Evolutionary conservation across 2,329 filamentous ascomycete species (phyloP).

Genomic region (Colletotrichum neosansevieriae): DNA sequence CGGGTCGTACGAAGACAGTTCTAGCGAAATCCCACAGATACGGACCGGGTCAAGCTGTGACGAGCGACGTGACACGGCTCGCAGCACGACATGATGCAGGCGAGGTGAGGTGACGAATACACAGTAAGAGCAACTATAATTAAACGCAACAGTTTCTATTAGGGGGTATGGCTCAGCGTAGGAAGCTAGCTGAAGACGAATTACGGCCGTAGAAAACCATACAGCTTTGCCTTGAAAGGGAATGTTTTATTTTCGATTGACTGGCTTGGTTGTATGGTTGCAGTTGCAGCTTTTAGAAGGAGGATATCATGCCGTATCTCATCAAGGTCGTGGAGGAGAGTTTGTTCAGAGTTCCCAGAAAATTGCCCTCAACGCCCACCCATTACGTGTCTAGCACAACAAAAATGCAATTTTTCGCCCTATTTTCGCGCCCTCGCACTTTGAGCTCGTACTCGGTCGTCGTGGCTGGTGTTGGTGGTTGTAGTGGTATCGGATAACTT

Average conservation of each 20-base stretch:
- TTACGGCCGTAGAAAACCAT: constrained; percentile 9
- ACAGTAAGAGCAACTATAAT: constrained; percentile 21
- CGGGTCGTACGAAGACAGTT: constrained; percentile 17
- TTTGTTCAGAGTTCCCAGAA: constrained; percentile 31
- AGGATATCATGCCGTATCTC: constrained; percentile 59
- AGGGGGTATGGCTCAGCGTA: constrained; percentile 26
- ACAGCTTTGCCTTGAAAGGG: constrained; percentile 3
- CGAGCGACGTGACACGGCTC: constrained; percentile 15
- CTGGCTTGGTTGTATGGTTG: constrained; percentile 9
- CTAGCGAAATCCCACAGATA: constrained; percentile 24
- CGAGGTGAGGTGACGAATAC: constrained; percentile 1
- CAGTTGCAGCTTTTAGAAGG: constrained; percentile 42
- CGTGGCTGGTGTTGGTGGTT: neutral
- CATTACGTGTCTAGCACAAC: constrained; percentile 36
- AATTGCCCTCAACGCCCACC: constrained; percentile 18
- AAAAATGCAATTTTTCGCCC: constrained; percentile 18
- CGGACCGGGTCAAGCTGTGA: constrained; percentile 1
- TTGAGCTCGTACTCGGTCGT: neutral
- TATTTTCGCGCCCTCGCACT: constrained; percentile 6
- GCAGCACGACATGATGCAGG: constrained; percentile 19
- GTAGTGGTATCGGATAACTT: neutral
- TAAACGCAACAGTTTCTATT: constrained; percentile 31
- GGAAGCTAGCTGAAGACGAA: neutral
- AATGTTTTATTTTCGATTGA: constrained; percentile 15
- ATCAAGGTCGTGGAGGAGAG: constrained; percentile 55